Base-by-base conservation (phyloP, 2,329 filamentous ascomycete genomes). In the Amauroascus verrucosus region DNA sequence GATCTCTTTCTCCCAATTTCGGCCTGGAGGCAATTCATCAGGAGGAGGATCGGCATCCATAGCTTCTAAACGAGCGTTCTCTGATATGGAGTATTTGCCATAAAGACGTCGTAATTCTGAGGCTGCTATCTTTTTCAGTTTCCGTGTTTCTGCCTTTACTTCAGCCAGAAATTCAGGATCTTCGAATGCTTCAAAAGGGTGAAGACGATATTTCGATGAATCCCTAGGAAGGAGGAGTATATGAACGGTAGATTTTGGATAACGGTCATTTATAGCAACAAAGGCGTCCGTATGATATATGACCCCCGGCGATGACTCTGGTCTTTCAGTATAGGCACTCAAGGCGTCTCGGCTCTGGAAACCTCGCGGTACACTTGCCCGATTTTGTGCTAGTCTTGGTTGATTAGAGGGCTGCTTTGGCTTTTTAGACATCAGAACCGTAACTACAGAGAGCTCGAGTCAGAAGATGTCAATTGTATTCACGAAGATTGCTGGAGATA, bases 151-250 rank as follows among this genome's bases (percentile, higher is more conserved):
- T 0, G 65, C 65, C 41, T 72, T 77, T 22, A 90, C 81, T 18
- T 77, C 71, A 1, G 71, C 72, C 0, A 93, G 79, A 67, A 97
- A 94, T 0, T 68, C 73, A 0, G 72, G 57, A 65, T 94, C 83
- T 28, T 83, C 77, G 60, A 95, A 82, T 3, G 86, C 87, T 18
- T 85, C 79, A 63, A 91, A 84, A 0, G 91, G 90, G 61, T 95
- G 85, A 9, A 81, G 72, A 5, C 76, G 71, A 60, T 76, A 81
- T 64, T 82, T 80, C 1, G 66, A 62, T 0, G 75, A 64, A 38
- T 85, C 80, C 48, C 90, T 85, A 6, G 90, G 88, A 4, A 97
- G 81, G n/a, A 97, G 80, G 2, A 98, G 85, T 1, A 88, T 77
- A 71, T 98, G 93, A 3, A 96, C 76, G 2, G 80, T 82, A 2